Percentiles rank a stretch among this genome's conserved stretches.
Evolutionary conservation across 805 yeast species (phyloP).

Genomic region (Lachancea fermentati): DNA sequence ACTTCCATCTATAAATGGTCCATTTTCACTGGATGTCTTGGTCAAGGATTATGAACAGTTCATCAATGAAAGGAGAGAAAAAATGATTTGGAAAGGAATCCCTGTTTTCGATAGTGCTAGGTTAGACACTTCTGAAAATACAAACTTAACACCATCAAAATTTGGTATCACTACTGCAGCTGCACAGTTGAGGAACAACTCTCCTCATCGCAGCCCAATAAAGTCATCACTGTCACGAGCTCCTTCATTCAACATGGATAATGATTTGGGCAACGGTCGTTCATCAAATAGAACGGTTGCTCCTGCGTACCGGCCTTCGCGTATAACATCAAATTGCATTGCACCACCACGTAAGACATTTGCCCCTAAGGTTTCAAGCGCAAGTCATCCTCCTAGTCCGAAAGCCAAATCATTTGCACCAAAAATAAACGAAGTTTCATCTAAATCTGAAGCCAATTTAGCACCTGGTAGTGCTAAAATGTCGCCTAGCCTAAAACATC

Average conservation of each 20-base stretch:
- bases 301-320: constrained; percentile 12
- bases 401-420: constrained; percentile 4
- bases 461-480: not conserved
- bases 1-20: constrained; percentile 3
- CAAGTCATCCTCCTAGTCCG: not conserved
- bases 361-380: not conserved
- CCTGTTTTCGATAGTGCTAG: constrained; percentile 16
- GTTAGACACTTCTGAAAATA: constrained; percentile 19
- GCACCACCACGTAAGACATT: not conserved
- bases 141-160: constrained; percentile 1
- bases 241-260: not conserved
- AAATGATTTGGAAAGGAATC: constrained; percentile 28
- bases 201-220: not conserved
- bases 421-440: not conserved
- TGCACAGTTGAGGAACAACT: constrained; percentile 13
- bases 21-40: constrained; percentile 22
- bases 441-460: not conserved
- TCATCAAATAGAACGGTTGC: constrained; percentile 11
- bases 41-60: constrained; percentile 26
- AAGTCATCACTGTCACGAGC: not conserved
- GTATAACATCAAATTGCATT: constrained; percentile 1
- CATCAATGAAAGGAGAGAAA: constrained; percentile 23
- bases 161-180: constrained; percentile 30
- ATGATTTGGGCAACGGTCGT: not conserved
- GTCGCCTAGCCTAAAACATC: not conserved